These are phyloP conservation scores for Dovyalis caffra DNA, from an alignment of 345 rosid genomes.

Conservation along the genomic window DNA sequence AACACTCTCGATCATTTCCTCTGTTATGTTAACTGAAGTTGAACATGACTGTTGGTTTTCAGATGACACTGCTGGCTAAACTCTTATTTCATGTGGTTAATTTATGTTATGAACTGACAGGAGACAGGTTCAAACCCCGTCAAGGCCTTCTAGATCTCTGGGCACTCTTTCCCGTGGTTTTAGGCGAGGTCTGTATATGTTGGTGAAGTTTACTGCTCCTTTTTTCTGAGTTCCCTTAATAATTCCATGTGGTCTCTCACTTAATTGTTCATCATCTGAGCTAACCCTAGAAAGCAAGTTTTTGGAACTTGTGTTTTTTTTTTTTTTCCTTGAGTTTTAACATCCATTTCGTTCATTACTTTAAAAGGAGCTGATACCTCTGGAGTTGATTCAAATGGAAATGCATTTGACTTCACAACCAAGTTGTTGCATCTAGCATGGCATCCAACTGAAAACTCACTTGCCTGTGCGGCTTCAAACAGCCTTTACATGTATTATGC, in stretches of 20 bases:
- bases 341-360: not conserved
- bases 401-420: conserved; percentile 48
- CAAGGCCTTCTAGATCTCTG: conserved; percentile 56
- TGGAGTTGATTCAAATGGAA: conserved; percentile 51
- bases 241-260: not conserved
- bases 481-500: conserved; percentile 70
- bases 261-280: not conserved
- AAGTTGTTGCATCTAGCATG: conserved; percentile 61
- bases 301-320: not conserved
- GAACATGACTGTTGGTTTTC: not conserved
- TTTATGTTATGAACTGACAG: conserved; percentile 28
- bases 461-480: conserved; percentile 59
- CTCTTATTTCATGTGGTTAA: not conserved
- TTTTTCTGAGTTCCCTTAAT: not conserved
- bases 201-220: not conserved
- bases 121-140: conserved; percentile 48
- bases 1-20: not conserved
- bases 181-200: conserved; percentile 45
- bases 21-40: not conserved
- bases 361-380: conserved; percentile 38
- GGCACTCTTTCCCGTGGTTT: conserved; percentile 47
- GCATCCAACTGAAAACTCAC: conserved; percentile 55
- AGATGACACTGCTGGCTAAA: not conserved
- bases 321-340: not conserved
- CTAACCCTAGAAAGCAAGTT: not conserved